Conservation (phyloP, 2,329 filamentous ascomycete species). For the Pseudocercospora vitis region DNA sequence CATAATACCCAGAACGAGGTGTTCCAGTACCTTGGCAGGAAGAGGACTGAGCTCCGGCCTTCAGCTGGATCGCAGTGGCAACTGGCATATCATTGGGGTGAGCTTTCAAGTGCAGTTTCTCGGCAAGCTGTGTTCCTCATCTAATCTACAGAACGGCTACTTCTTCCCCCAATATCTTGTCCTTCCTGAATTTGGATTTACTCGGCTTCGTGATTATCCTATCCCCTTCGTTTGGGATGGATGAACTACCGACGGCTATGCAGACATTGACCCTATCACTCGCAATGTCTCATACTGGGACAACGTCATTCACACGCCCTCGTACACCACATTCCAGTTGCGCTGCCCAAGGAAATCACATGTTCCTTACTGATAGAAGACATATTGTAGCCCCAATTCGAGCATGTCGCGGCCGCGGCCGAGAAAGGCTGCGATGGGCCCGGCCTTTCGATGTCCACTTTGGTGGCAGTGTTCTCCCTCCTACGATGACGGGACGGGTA, state of each 20-base stretch:
- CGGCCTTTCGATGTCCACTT: no score
- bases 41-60: conserved; percentile 26
- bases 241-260: no score
- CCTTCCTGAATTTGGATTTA: no score
- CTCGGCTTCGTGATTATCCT: no score
- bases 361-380: no score
- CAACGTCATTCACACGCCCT: conserved; percentile 35
- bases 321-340: conserved; percentile 33
- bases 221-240: no score
- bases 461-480: no score
- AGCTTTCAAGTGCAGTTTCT: conserved; percentile 18
- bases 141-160: conserved; percentile 16
- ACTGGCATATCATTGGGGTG: conserved; percentile 41
- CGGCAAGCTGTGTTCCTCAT: conserved; percentile 24
- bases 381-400: no score
- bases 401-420: no score
- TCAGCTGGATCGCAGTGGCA: conserved; percentile 36
- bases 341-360: conserved; percentile 34
- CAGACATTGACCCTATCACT: conserved; percentile 16
- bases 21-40: conserved; percentile 35
- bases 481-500: no score
- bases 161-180: no score
- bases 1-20: conserved; percentile 37
- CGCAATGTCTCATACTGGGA: conserved; percentile 31
- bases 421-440: no score